Base-by-base conservation (phyloP, 352 stramenopile species). In the Pythium brachiatum region DNA sequence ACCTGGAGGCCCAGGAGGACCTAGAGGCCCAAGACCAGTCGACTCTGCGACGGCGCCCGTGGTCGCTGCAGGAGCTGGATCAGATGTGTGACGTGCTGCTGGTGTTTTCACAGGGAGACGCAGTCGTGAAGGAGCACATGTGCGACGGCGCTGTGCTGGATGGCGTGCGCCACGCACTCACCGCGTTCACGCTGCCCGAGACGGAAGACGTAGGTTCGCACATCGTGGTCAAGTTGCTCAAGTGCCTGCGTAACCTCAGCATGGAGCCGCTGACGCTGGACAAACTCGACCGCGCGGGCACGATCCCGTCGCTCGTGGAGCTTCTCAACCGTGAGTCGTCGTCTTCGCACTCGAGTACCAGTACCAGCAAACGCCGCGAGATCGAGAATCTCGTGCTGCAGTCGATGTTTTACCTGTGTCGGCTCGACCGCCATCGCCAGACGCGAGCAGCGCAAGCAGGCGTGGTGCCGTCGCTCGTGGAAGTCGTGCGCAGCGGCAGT, bases 401-500 rank as follows among this genome's bases (percentile, higher is more conserved):
- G 64, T 82, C 86, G 3, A 96, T 98, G 78, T 98, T 95, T 56
- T 97, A 98, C 61, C 69, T 98, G 15, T 98, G 92, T 61, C 85
- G 89, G 15, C 95, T 98, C 62, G 97, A 96, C 62, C 74, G 88
- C 7, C 93, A 86, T n/a, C 83, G 92, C 0, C 91, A 97, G 41
- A 96, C 85, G 3, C 81, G 92, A 52, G 93, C 93, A 7, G 90
- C 93, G 0, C 79, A 96, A 48, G 86, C 89, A 18, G 92, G 92
- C 9, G 74, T 98, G 11, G 92, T 97, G 26, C 90, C 90, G n/a
- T 91, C 83, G n/a, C 77, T 98, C 12, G 81, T 94, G 51, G 83
- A 89, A 43, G 92, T 95, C 32, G 88, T 97, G 2, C 61, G 72
- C 31, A 90, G 88, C 54, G 76, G 74, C 3, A 97, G 84, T 51